phyloP scores from a whole-genome alignment of 345 rosid species.

The Salix purpurea region DNA sequence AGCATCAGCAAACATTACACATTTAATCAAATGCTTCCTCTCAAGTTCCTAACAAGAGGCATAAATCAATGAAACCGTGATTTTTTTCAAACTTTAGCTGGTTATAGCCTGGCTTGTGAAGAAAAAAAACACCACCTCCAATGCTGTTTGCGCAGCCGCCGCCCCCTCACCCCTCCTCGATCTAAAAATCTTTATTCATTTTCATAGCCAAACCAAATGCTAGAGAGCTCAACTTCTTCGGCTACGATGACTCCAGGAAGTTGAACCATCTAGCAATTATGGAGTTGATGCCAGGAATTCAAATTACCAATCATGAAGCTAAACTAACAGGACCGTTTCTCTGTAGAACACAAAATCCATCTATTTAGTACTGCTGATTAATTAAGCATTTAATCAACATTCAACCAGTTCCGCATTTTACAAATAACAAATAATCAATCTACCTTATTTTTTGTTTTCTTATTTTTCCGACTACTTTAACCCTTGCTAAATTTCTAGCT shows the following conservation, averaged over 20 bases:
- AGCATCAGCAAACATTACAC: no score
- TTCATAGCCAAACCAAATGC: background rate
- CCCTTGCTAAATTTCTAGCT: slow-evolving; percentile 57
- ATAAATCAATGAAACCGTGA: no score
- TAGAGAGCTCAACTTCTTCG: background rate
- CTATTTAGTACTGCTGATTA: slow-evolving; percentile 18
- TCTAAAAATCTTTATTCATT: background rate
- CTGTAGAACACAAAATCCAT: background rate
- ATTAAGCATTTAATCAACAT: slow-evolving; percentile 36
- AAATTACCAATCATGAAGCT: background rate
- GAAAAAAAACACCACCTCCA: no score
- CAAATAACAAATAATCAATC: background rate
- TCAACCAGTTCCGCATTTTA: background rate
- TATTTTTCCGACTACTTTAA: background rate
- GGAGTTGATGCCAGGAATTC: background rate
- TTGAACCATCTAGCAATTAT: background rate
- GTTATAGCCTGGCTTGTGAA: no score
- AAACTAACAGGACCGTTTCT: background rate
- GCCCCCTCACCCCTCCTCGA: background rate
- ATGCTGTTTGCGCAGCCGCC: background rate
- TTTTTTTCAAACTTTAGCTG: no score
- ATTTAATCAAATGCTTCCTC: no score
- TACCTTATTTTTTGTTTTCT: background rate
- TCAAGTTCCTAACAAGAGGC: no score
- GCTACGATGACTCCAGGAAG: background rate